Evolutionary conservation across 768 basidiomycete species (phyloP).

Genomic region (Boletus coccyginus): DNA sequence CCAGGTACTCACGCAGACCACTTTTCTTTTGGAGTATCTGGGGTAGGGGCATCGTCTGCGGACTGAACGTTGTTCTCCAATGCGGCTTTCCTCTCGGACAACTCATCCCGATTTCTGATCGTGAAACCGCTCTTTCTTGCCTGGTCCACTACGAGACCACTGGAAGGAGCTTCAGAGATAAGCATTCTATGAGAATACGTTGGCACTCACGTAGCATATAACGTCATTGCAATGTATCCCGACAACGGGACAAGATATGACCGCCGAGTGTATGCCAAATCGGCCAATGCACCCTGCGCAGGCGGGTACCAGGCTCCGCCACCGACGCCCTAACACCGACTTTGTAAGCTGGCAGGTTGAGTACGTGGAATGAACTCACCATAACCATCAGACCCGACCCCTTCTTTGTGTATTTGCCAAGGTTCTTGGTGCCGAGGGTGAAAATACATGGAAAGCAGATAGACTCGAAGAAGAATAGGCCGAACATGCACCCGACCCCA

Average conservation of each 20-base stretch:
- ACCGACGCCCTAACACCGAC: conserved; percentile 46
- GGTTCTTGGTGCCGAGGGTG: conserved; percentile 62
- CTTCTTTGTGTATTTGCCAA: conserved; percentile 57
- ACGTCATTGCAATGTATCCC: conserved; percentile 56
- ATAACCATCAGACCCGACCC: conserved; percentile 66
- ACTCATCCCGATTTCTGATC: conserved; percentile 46
- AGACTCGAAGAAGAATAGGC: conserved; percentile 72
- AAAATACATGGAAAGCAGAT: conserved; percentile 73
- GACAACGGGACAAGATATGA: conserved; percentile 62
- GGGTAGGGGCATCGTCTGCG: background rate
- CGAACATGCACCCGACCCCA: conserved; percentile 60
- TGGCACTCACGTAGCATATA: conserved; percentile 52
- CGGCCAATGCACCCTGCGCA: conserved; percentile 56
- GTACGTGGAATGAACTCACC: conserved; percentile 29
- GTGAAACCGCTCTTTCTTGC: conserved; percentile 48
- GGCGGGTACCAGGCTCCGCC: conserved; percentile 71
- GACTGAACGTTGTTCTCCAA: background rate
- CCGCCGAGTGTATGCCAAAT: conserved; percentile 44
- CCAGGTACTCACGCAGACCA: conserved; percentile 12
- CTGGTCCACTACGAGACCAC: conserved; percentile 54
- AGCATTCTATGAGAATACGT: background rate
- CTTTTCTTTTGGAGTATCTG: conserved; percentile 12
- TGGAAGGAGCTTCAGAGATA: conserved; percentile 19
- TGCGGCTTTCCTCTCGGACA: conserved; percentile 21
- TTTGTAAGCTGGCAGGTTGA: background rate